phyloP scores from a whole-genome alignment of 441 rosid species.

The Arabidopsis lyrata region DNA sequence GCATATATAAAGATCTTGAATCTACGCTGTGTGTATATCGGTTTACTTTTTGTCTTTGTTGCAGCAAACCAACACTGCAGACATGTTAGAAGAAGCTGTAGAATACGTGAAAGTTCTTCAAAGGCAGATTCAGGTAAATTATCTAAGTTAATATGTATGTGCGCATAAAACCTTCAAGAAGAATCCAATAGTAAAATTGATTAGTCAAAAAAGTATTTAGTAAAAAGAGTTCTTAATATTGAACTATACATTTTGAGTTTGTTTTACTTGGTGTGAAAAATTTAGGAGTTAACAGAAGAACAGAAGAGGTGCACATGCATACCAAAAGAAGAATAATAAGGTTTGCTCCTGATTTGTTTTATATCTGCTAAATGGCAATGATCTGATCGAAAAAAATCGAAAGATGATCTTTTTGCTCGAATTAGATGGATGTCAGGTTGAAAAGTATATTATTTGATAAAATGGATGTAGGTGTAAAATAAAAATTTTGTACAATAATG shows the following conservation, averaged over 20 bases:
- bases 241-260: neutral
- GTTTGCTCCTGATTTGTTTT: slow-evolving; percentile 15
- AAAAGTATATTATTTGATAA: slow-evolving; percentile 17
- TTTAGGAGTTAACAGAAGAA: slow-evolving; percentile 76
- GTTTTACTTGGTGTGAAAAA: slow-evolving; percentile 28
- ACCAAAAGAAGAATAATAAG: slow-evolving; percentile 52
- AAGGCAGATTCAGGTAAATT: slow-evolving; percentile 72
- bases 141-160: neutral
- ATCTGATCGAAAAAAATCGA: slow-evolving; percentile 35
- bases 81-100: slow-evolving; percentile 87
- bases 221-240: neutral
- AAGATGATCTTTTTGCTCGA: slow-evolving; percentile 30
- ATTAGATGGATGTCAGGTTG: slow-evolving; percentile 8
- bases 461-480: slow-evolving; percentile 41
- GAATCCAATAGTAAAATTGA: neutral
- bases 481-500: slow-evolving; percentile 31
- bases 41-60: slow-evolving; percentile 7
- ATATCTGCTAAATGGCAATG: slow-evolving; percentile 27
- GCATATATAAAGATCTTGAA: neutral
- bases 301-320: slow-evolving; percentile 72
- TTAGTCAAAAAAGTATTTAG: neutral
- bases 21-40: neutral
- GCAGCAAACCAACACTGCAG: slow-evolving; percentile 92
- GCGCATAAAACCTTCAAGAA: neutral
- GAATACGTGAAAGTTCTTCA: slow-evolving; percentile 80